Conservation (phyloP, 1,139 yeast species). For the Candida tetrigidarum region DNA sequence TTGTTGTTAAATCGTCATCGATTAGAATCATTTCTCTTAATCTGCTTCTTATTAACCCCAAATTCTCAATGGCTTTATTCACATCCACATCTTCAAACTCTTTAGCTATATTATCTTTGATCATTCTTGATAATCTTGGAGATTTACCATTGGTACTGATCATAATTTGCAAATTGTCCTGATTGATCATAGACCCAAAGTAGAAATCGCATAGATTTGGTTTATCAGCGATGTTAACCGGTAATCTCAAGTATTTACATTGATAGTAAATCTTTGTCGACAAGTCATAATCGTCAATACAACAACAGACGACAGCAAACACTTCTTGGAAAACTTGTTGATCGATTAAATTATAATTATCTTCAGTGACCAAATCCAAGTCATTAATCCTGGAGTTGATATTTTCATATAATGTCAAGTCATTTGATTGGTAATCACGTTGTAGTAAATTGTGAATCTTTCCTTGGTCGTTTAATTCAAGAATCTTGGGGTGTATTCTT, state of each 20-base stretch:
- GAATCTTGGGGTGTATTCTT: slow-evolving; percentile 48
- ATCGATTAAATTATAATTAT: slow-evolving; percentile 38
- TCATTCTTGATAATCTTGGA: slow-evolving; percentile 71
- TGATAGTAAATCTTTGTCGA: slow-evolving; percentile 63
- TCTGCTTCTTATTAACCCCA: slow-evolving; percentile 59
- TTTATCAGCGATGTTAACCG: slow-evolving; percentile 85
- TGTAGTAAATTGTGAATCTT: slow-evolving; percentile 42
- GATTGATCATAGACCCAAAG: slow-evolving; percentile 79
- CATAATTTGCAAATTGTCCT: slow-evolving; percentile 82
- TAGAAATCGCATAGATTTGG: slow-evolving; percentile 85
- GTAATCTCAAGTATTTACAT: slow-evolving; percentile 58
- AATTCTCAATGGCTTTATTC: slow-evolving; percentile 64
- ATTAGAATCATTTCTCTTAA: slow-evolving; percentile 48
- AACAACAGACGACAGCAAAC: slow-evolving; percentile 73
- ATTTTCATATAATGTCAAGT: slow-evolving; percentile 54
- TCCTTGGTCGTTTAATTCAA: slow-evolving; percentile 42
- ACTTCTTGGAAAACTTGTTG: slow-evolving; percentile 35
- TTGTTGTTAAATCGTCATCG: slow-evolving; percentile 54
- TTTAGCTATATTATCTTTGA: slow-evolving; percentile 60
- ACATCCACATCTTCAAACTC: slow-evolving; percentile 44
- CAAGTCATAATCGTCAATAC: slow-evolving; percentile 71
- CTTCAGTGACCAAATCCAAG: slow-evolving; percentile 26
- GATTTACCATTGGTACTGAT: slow-evolving; percentile 84
- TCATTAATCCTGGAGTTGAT: slow-evolving; percentile 13
- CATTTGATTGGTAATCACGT: slow-evolving; percentile 46